Evolutionary conservation across 441 rosid species (phyloP), one percentile per base, ranked within the genome.

Genomic region (Syzygium malaccense): DNA sequence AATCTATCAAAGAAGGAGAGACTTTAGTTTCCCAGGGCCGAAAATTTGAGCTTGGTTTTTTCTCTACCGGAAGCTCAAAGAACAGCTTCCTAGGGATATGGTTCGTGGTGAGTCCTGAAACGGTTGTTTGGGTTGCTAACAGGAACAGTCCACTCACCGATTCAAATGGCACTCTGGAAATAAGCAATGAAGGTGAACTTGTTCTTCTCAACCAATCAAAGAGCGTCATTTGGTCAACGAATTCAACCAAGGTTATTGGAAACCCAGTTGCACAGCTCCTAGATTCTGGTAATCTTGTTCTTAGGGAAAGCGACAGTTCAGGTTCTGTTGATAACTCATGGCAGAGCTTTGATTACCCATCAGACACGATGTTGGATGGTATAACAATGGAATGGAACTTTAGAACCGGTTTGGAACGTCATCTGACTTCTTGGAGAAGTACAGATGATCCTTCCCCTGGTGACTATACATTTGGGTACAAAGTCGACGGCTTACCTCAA

Each of bases 311-410:
- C n/a, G 23, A 23, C 54, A 18, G 62, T 41, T 37, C 14, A 48
- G 53, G 71, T 19, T 85, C 87, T 26, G 33, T 48, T 41, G 41
- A 17, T 33, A 54, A 66, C 14, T 14, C 53, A 33, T 88, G 90
- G 90, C 87, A 88, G 55, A 88, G 90, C 56, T 88, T 88, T 71
- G 90, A 88, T 54, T 25, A 88, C 51, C 90, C 90, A 25, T 85
- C 85, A 8, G n/a, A 86, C 87, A 85, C 87, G 25, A 26, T 66
- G 4, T 88, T 88, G 56, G 78, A 25, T 1, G 85, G 87, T 32
- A 88, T 88, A 87, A 85, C n/a, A 12, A 4, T 26, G 19, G 87
- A 86, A 13, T 54, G 55, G 90, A 57, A 88, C 64, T 49, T 68
- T 26, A 12, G 64, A 66, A 85, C 86, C 3, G 85, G 87, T 17